Evolutionary conservation across 1,284 basidiomycete genomes (phyloP).

Genomic region (Naganishia albida): DNA sequence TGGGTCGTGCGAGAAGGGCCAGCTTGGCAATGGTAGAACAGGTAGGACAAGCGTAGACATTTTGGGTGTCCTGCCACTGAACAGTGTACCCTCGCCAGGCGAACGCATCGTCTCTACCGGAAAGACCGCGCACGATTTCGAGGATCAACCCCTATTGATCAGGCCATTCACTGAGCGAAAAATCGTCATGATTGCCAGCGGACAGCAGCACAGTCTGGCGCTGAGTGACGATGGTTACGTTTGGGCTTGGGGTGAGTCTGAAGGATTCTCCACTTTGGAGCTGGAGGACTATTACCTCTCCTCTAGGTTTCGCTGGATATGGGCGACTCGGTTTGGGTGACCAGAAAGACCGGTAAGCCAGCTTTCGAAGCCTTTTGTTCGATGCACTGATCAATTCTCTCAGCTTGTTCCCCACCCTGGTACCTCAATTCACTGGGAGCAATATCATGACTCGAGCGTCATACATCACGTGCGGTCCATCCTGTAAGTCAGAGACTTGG

Average conservation of each 20-base stretch:
- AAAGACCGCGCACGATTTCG: constrained; percentile 78
- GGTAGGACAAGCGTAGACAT: constrained; percentile 52
- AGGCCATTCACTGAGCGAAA: constrained; percentile 72
- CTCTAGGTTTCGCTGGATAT: constrained; percentile 57
- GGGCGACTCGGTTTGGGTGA: constrained; percentile 63
- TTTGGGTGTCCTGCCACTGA: not conserved
- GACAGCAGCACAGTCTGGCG: constrained; percentile 81
- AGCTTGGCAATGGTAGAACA: constrained; percentile 85
- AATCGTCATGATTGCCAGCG: constrained; percentile 78
- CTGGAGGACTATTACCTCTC: constrained; percentile 51
- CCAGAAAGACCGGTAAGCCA: constrained; percentile 67
- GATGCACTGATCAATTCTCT: constrained; percentile 10
- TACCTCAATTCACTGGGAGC: constrained; percentile 78
- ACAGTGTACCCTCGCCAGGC: constrained; percentile 28
- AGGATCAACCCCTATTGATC: constrained; percentile 61
- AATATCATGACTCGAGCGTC: constrained; percentile 66
- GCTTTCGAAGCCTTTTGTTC: not conserved
- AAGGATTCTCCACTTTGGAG: constrained; percentile 70
- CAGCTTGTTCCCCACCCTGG: constrained; percentile 67
- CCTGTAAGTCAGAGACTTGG: constrained; percentile 54
- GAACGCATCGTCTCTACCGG: constrained; percentile 82
- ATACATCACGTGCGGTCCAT: constrained; percentile 74
- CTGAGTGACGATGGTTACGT: constrained; percentile 76
- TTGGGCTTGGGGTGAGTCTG: constrained; percentile 76
- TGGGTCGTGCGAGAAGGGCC: constrained; percentile 89